A percentile compares a stretch with the other conserved stretches of the same genome.
phyloP scores from a whole-genome alignment of 2,329 filamentous ascomycete genomes.

The Nectriaceae sp. region DNA sequence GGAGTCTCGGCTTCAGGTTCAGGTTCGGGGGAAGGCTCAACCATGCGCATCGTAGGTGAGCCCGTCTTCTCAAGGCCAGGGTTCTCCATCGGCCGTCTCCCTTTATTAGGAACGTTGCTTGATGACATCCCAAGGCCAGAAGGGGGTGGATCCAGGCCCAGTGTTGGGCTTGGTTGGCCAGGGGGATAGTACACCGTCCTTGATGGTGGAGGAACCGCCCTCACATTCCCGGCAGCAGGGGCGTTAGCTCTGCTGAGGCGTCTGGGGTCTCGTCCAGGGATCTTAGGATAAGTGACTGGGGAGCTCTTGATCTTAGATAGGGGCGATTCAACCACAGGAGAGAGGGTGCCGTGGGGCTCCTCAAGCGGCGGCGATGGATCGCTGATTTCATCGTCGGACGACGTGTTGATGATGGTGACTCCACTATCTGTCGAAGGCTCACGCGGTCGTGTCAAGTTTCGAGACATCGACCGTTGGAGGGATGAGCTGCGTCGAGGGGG shows the following conservation, averaged over 20 bases:
- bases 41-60: constrained; percentile 40
- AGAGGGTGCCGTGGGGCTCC: constrained; percentile 37
- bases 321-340: constrained; percentile 53
- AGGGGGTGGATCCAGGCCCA: constrained; percentile 35
- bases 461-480: constrained; percentile 19
- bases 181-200: constrained; percentile 35
- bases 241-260: constrained; percentile 17
- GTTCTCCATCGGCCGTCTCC: constrained; percentile 16
- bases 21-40: constrained; percentile 36
- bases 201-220: not conserved
- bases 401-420: constrained; percentile 34
- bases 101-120: constrained; percentile 4
- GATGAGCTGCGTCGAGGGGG: constrained; percentile 18
- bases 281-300: constrained; percentile 34
- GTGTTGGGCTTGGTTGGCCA: constrained; percentile 45
- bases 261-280: constrained; percentile 26
- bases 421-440: constrained; percentile 34
- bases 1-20: constrained; percentile 5
- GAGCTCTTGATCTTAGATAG: constrained; percentile 33
- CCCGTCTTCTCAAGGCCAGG: constrained; percentile 24
- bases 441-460: constrained; percentile 25
- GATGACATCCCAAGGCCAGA: constrained; percentile 6
- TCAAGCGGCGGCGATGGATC: constrained; percentile 19
- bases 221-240: not conserved
- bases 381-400: constrained; percentile 26